These are phyloP conservation scores for Clarireedia sp. DNA, from an alignment of 2,329 filamentous ascomycete species.

Conservation along the genomic window DNA sequence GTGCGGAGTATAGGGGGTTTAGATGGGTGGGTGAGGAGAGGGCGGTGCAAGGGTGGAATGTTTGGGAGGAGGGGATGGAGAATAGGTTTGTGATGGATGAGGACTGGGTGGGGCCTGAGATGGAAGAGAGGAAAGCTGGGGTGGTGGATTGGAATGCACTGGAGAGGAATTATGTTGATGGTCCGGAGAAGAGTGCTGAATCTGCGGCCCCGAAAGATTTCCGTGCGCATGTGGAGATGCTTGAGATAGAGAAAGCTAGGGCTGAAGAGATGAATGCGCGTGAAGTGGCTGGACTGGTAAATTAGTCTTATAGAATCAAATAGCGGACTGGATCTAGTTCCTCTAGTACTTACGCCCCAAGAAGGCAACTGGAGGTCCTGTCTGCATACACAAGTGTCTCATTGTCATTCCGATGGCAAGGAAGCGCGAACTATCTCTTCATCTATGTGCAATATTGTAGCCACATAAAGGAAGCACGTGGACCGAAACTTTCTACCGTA, in stretches of 20 bases:
- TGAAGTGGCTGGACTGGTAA: too few relatives aligned
- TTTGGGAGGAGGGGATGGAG: neutral
- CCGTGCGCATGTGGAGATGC: neutral
- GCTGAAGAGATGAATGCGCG: too few relatives aligned
- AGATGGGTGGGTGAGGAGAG: neutral
- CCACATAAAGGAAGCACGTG: too few relatives aligned
- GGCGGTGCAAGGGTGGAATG: neutral
- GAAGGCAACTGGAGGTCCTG: too few relatives aligned
- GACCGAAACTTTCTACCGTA: too few relatives aligned
- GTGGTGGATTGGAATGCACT: neutral
- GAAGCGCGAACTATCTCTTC: too few relatives aligned
- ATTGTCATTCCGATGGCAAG: too few relatives aligned
- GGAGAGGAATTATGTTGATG: neutral
- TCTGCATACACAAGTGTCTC: too few relatives aligned
- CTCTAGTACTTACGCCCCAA: too few relatives aligned
- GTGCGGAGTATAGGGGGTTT: neutral
- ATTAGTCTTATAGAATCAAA: too few relatives aligned
- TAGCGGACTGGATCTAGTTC: too few relatives aligned
- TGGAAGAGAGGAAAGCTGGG: neutral
- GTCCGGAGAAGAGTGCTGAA: neutral
- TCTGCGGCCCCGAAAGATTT: neutral
- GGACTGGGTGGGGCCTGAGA: neutral
- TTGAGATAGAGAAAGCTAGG: neutral
- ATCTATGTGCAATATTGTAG: too few relatives aligned
- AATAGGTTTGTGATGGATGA: neutral